Conservation (phyloP, 2,329 filamentous ascomycete genomes). For the Diaporthe citrichinensis region DNA sequence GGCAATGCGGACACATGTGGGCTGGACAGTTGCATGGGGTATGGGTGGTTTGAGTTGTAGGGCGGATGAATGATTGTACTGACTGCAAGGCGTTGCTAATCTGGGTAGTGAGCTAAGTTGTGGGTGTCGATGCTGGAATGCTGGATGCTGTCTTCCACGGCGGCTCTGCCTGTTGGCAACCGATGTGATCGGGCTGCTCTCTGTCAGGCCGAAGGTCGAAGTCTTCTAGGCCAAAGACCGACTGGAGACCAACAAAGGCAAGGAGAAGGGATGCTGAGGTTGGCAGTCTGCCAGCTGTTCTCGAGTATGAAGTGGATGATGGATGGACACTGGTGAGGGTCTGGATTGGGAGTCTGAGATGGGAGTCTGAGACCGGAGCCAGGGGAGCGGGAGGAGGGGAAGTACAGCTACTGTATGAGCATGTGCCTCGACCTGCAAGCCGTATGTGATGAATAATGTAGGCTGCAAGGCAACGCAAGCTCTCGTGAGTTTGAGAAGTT, state of each 20-base stretch:
- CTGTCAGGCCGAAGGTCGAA: neutral
- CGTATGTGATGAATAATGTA: neutral
- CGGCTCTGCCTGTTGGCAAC: neutral
- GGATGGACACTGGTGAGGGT: neutral
- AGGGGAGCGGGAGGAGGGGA: neutral
- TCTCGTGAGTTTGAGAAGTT: neutral
- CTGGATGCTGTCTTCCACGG: neutral
- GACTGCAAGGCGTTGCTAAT: neutral
- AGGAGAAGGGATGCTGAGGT: neutral
- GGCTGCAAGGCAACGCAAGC: neutral
- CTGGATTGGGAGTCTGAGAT: neutral
- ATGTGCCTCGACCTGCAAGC: neutral
- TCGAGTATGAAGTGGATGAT: neutral
- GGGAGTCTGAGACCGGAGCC: neutral
- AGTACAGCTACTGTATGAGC: neutral
- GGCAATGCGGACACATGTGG: neutral
- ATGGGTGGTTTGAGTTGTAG: neutral
- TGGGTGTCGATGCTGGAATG: constrained; percentile 2
- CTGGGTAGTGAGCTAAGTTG: neutral
- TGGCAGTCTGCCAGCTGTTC: neutral
- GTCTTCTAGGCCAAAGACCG: neutral
- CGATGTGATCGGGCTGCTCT: neutral
- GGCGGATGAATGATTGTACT: neutral
- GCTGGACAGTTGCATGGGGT: neutral
- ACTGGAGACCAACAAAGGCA: neutral